A percentile compares a stretch with the other conserved stretches of the same genome.
phyloP scores from a whole-genome alignment of 1,139 yeast genomes.

The Citeromyces hawaiiensis region DNA sequence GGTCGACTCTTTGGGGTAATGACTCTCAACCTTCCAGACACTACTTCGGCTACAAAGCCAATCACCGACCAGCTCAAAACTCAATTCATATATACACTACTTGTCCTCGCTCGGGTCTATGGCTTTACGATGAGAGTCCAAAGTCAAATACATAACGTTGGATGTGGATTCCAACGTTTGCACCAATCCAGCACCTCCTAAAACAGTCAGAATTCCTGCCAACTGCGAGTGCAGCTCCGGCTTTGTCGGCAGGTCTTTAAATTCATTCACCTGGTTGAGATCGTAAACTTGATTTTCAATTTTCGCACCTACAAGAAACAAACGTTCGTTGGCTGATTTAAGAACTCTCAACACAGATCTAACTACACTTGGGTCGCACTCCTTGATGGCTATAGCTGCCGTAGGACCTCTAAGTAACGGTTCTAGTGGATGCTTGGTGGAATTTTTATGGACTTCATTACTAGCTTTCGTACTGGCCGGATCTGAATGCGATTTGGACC shows the following conservation, averaged over 20 bases:
- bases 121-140: constrained; percentile 23
- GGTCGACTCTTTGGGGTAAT: too few relatives aligned
- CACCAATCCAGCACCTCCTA: constrained; percentile 86
- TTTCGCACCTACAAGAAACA: constrained; percentile 77
- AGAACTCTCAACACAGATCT: constrained; percentile 47
- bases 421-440: constrained; percentile 47
- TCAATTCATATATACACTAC: not conserved
- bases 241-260: constrained; percentile 63
- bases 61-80: too few relatives aligned
- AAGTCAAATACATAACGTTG: constrained; percentile 56
- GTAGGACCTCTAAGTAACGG: constrained; percentile 76
- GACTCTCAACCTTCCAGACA: too few relatives aligned
- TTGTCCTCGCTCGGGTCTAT: constrained; percentile 22
- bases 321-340: constrained; percentile 53
- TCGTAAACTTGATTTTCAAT: constrained; percentile 50
- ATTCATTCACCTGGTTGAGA: constrained; percentile 37
- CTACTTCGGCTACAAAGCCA: too few relatives aligned
- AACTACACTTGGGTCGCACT: constrained; percentile 58
- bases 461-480: constrained; percentile 57
- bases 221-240: constrained; percentile 69
- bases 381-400: constrained; percentile 59
- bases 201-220: constrained; percentile 69
- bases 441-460: constrained; percentile 24
- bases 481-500: constrained; percentile 54
- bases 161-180: constrained; percentile 63